Percentiles rank a stretch among this genome's conserved stretches.
Conservation (phyloP, 139 green algal genomes). For the Trebouxia sp. region DNA sequence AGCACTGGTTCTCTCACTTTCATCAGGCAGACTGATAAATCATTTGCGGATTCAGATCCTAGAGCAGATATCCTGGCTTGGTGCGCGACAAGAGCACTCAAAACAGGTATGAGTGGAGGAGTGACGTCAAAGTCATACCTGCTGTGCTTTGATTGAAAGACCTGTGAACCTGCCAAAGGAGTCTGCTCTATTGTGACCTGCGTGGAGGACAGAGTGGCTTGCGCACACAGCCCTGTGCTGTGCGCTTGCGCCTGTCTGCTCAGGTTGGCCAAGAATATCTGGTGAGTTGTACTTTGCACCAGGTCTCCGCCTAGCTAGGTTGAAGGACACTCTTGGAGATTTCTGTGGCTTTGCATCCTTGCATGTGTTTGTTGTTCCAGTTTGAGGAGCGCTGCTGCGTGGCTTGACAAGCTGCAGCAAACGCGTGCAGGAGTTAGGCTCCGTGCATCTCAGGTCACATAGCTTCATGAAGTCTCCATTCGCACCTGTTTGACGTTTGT, state of each 20-base stretch:
- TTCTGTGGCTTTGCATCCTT: neutral
- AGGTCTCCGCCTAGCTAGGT: neutral
- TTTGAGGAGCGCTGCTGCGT: no score
- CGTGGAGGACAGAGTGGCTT: neutral
- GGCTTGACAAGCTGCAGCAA: no score
- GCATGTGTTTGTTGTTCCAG: no score
- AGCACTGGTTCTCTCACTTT: no score
- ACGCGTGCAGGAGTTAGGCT: no score
- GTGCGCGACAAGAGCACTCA: neutral
- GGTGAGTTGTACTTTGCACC: constrained; percentile 28
- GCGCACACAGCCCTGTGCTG: neutral
- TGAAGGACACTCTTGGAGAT: constrained; percentile 1
- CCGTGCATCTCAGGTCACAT: no score
- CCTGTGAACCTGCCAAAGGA: neutral
- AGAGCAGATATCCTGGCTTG: no score
- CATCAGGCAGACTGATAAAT: no score
- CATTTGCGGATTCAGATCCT: no score
- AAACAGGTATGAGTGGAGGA: neutral
- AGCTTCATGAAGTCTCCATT: no score
- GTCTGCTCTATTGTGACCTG: neutral
- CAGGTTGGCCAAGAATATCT: neutral
- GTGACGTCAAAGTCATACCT: neutral
- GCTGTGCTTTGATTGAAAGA: neutral
- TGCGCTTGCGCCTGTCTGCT: neutral
- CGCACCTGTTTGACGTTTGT: neutral